Evolutionary conservation across 2,329 filamentous ascomycete species (phyloP).

Genomic region (Huntiella decipiens): DNA sequence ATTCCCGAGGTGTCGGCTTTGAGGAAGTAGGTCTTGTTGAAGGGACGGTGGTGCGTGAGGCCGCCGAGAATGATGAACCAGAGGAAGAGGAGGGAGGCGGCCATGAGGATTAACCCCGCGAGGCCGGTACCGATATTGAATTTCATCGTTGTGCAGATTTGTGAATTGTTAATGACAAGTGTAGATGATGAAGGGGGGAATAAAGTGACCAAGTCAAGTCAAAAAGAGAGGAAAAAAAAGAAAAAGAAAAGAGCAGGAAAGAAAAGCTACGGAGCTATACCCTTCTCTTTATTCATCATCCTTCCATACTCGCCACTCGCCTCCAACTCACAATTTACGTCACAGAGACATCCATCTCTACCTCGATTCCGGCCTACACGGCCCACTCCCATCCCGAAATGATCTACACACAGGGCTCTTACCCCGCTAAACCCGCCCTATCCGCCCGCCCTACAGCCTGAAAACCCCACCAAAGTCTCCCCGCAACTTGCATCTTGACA

Average conservation of each 20-base stretch:
- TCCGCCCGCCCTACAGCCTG: no score
- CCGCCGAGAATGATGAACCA: constrained; percentile 41
- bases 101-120: constrained; percentile 26
- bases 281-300: no score
- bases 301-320: no score
- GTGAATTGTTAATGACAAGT: background rate
- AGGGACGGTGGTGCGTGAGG: constrained; percentile 28
- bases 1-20: constrained; percentile 59
- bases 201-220: background rate
- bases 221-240: background rate
- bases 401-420: no score
- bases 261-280: background rate
- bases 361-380: no score
- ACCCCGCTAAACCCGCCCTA: no score
- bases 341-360: no score
- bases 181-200: background rate
- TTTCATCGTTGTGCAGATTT: background rate
- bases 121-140: constrained; percentile 4
- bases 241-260: background rate
- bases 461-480: no score
- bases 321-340: no score
- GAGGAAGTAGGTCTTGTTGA: constrained; percentile 72
- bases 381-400: no score
- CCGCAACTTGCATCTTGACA: no score
- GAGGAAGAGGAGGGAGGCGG: constrained; percentile 31